phyloP scores from a whole-genome alignment of 2,329 filamentous ascomycete species.

The Ophiostoma tasmaniense region DNA sequence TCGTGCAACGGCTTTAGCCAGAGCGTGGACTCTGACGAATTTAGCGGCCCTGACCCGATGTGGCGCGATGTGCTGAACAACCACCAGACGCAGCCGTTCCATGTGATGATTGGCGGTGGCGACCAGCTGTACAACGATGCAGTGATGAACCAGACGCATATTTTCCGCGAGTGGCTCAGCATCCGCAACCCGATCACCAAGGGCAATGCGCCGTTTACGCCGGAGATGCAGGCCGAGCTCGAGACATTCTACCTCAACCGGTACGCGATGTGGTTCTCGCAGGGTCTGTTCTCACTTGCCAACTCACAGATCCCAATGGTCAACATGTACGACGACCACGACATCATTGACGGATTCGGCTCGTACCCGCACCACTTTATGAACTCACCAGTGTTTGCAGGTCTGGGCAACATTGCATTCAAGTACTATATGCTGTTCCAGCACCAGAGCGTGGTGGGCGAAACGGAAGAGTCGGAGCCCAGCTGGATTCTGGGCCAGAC shows the following conservation, averaged over 20 bases:
- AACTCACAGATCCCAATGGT: slow-evolving; percentile 95
- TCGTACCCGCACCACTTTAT: slow-evolving; percentile 91
- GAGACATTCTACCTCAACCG: slow-evolving; percentile 81
- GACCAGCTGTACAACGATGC: slow-evolving; percentile 96
- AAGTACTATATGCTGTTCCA: slow-evolving; percentile 99
- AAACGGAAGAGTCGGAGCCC: slow-evolving; percentile 75
- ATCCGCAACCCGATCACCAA: slow-evolving; percentile 75
- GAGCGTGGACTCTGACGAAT: slow-evolving; percentile 65
- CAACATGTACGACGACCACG: slow-evolving; percentile 96
- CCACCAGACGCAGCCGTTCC: slow-evolving; percentile 86
- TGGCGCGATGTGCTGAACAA: slow-evolving; percentile 94
- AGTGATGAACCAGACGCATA: slow-evolving; percentile 62
- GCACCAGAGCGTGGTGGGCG: slow-evolving; percentile 76
- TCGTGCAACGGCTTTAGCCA: slow-evolving; percentile 94
- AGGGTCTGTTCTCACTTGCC: slow-evolving; percentile 86
- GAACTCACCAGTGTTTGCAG: slow-evolving; percentile 80
- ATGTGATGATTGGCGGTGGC: slow-evolving; percentile 95
- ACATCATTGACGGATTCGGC: slow-evolving; percentile 84
- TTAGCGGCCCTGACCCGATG: slow-evolving; percentile 88
- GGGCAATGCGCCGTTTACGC: slow-evolving; percentile 65
- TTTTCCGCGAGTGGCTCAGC: slow-evolving; percentile 77
- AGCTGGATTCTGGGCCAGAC: slow-evolving; percentile 78
- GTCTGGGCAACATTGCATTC: slow-evolving; percentile 83
- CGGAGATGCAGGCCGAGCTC: slow-evolving; percentile 78
- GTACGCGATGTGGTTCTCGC: slow-evolving; percentile 93